phyloP scores from a whole-genome alignment of 495 filamentous ascomycete species.

The Platismatia glauca region DNA sequence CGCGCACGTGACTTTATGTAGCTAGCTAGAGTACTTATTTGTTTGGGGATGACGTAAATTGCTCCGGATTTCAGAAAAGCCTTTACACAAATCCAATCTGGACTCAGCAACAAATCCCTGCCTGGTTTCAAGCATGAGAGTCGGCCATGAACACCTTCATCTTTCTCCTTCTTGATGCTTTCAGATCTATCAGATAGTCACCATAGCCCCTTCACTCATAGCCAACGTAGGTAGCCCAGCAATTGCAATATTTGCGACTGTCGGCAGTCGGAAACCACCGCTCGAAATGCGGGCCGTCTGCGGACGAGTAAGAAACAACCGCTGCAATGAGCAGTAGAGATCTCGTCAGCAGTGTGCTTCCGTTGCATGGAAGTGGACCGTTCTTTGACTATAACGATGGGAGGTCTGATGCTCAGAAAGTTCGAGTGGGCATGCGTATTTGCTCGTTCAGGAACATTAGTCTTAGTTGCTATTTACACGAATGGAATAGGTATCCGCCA shows the following conservation, averaged over 20 bases:
- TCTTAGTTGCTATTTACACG: not conserved
- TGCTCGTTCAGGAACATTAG: not conserved
- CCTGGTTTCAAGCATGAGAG: too few species aligned
- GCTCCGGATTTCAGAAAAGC: too few species aligned
- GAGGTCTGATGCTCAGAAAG: not conserved
- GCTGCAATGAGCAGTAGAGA: not conserved
- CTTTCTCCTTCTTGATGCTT: too few species aligned
- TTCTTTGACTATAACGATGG: not conserved
- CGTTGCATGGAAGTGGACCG: not conserved
- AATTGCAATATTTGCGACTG: too few species aligned
- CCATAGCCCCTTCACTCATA: too few species aligned
- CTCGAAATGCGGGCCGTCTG: not conserved
- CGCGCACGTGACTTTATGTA: not conserved
- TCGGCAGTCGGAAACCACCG: not conserved
- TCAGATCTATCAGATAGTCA: too few species aligned
- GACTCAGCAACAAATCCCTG: too few species aligned
- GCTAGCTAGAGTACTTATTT: too few species aligned
- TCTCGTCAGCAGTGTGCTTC: not conserved
- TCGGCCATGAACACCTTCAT: too few species aligned
- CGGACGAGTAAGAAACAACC: not conserved
- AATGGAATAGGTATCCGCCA: not conserved
- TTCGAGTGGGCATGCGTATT: not conserved
- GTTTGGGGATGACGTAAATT: too few species aligned
- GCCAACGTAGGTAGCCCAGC: too few species aligned
- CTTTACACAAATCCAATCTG: too few species aligned